Conservation (phyloP, 2,329 filamentous ascomycete genomes). For the Endocalyx cinctus region DNA sequence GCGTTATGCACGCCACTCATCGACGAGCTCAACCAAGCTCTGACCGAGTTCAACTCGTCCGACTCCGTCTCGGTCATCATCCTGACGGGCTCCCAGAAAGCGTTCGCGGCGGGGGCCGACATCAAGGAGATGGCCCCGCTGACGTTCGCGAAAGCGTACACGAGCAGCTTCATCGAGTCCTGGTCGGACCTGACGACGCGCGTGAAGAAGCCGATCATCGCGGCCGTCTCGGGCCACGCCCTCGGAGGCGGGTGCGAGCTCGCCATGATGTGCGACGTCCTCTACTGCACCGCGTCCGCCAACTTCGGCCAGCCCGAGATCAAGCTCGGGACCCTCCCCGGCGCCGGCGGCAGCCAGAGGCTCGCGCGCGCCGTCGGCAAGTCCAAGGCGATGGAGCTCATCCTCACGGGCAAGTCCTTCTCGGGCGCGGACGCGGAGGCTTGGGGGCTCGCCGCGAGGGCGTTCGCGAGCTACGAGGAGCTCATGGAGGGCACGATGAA, state of each 20-base stretch:
- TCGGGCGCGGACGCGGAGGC: constrained; percentile 77
- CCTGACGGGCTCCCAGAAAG: constrained; percentile 82
- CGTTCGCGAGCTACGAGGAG: constrained; percentile 75
- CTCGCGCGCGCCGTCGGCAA: constrained; percentile 80
- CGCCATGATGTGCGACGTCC: constrained; percentile 93
- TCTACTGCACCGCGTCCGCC: constrained; percentile 82
- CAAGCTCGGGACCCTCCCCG: constrained; percentile 88
- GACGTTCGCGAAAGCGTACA: constrained; percentile 84
- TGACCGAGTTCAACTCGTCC: constrained; percentile 65
- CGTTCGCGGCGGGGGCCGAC: constrained; percentile 93
- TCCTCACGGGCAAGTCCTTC: constrained; percentile 81
- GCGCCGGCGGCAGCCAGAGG: constrained; percentile 85
- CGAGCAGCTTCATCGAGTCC: constrained; percentile 84
- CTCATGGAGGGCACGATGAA: constrained; percentile 76
- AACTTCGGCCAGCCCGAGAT: constrained; percentile 98
- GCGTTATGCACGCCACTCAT: constrained; percentile 90
- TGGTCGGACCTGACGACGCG: constrained; percentile 84
- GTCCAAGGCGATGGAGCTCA: constrained; percentile 84
- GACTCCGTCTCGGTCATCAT: constrained; percentile 71
- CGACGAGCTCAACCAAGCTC: constrained; percentile 77
- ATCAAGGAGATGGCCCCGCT: constrained; percentile 99
- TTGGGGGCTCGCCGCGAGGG: constrained; percentile 84
- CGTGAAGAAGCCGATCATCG: constrained; percentile 91
- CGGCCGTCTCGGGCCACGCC: constrained; percentile 90
- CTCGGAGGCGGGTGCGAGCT: constrained; percentile 94